Conservation (phyloP, 2,329 filamentous ascomycete species). For the Xylaria sp. region DNA sequence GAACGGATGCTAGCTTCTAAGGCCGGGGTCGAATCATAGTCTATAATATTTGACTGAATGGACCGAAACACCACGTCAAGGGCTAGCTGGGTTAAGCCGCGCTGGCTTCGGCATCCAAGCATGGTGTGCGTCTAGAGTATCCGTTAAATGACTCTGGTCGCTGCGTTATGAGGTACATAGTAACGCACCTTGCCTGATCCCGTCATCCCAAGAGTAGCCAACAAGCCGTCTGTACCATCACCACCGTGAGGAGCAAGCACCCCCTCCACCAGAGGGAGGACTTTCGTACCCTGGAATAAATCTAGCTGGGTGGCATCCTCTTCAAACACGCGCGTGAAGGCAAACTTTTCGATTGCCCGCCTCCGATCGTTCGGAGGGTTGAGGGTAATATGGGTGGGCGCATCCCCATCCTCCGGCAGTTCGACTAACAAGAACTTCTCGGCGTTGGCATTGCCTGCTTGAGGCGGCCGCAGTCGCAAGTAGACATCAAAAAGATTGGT, state of each 20-base stretch:
- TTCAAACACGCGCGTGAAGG: constrained; percentile 92
- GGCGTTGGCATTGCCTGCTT: constrained; percentile 54
- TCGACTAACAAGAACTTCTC: constrained; percentile 87
- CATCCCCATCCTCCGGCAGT: constrained; percentile 55
- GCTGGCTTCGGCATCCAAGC: constrained; percentile 84
- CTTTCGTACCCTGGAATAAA: constrained; percentile 82
- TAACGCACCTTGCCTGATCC: constrained; percentile 90
- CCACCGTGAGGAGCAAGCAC: constrained; percentile 78
- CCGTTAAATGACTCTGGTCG: constrained; percentile 16
- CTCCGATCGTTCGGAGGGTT: constrained; percentile 87
- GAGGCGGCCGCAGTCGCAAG: constrained; percentile 80
- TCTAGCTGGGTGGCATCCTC: constrained; percentile 87
- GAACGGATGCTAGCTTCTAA: constrained; percentile 78
- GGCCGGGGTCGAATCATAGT: constrained; percentile 65
- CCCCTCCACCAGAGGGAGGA: constrained; percentile 80
- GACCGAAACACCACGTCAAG: constrained; percentile 91
- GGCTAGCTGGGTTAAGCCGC: constrained; percentile 89
- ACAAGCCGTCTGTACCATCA: constrained; percentile 85
- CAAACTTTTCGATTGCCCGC: constrained; percentile 90
- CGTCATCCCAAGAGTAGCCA: constrained; percentile 93
- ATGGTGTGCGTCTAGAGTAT: constrained; percentile 86
- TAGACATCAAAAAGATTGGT: constrained; percentile 87
- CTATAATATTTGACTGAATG: constrained; percentile 76
- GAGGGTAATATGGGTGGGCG: constrained; percentile 76
- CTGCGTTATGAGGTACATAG: neutral